Base-by-base conservation (phyloP, 192 early-diverging fungal genomes). In the Umbelopsis sp. region DNA sequence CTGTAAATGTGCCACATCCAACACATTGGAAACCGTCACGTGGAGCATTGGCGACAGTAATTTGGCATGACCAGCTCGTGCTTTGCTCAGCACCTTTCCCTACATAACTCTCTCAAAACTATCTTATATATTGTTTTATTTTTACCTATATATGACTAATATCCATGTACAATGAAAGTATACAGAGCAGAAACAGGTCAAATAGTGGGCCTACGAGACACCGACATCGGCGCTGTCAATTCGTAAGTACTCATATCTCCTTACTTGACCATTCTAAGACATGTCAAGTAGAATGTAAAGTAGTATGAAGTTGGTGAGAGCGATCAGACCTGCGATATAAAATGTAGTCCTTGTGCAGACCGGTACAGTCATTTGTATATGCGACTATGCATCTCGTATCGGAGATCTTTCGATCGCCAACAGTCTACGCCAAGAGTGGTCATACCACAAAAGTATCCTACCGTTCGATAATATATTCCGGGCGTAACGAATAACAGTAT, bases 121-220 rank as follows among this genome's bases (percentile, higher is more conserved):
- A 41, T 41, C 33, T 61, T 27, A 33, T 18, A 15, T 30, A 61
- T 30, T 61, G 55, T 61, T 10, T 10, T 41, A 10, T 41, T 41
- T 30, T 41, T 30, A 61, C 18, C 18, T 30, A 21, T 61, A 35
- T 61, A 61, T 61, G 16, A 25, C 9, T 61, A 16, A 27, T 61
- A 61, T 61, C 16, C 25, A 61, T 61, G 55, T 61, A 61, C 55
- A 61, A 85, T 85, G 83, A 85, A 77, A 76, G 66, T 85, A 70
- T 85, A 85, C 61, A 77, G 85, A 72, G 85, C 85, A 64, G 85
- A 86, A 74, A 84, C 85, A 35, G 85, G 85, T 65, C 76, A 80
- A 70, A 69, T 86, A 1, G 33, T 67, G 46, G 69, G 71, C 69
- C 37, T 67, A 11, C 49, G 68, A 46, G 22, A 49, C n/a, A 37